A percentile compares a stretch with the other conserved stretches of the same genome.
Evolutionary conservation across 345 rosid genomes (phyloP).

Genomic region (Cardamine chenopodiifolia): DNA sequence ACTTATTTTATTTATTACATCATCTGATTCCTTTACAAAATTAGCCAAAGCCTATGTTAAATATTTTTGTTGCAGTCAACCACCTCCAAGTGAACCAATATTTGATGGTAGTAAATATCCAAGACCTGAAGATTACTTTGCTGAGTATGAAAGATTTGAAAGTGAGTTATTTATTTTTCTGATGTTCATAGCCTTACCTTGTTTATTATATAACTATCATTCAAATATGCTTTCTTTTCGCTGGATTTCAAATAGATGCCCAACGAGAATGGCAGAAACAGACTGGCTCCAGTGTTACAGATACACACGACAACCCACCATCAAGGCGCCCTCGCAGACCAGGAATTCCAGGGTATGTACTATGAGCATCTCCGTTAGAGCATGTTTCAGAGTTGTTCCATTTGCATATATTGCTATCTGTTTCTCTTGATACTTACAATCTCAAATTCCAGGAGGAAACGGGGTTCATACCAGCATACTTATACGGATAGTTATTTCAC

Average conservation of each 20-base stretch:
- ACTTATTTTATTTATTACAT: constrained; percentile 21
- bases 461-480: constrained; percentile 52
- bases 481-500: constrained; percentile 36
- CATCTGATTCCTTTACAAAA: background rate
- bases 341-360: constrained; percentile 61
- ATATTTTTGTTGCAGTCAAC: constrained; percentile 53
- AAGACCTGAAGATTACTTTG: constrained; percentile 71
- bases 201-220: constrained; percentile 13
- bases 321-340: constrained; percentile 62
- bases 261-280: constrained; percentile 71
- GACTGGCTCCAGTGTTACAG: constrained; percentile 50
- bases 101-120: constrained; percentile 62
- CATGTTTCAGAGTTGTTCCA: constrained; percentile 16
- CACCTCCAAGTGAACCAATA: constrained; percentile 49
- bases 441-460: constrained; percentile 49
- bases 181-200: constrained; percentile 1
- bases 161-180: constrained; percentile 53
- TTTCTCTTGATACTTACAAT: constrained; percentile 22
- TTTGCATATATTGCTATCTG: constrained; percentile 8
- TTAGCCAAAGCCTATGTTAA: constrained; percentile 8
- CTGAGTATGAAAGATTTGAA: constrained; percentile 60
- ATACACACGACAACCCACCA: constrained; percentile 44
- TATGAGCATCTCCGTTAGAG: constrained; percentile 24
- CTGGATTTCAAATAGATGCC: constrained; percentile 53
- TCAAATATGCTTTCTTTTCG: constrained; percentile 14